A percentile compares a stretch with the other conserved stretches of the same genome.
phyloP scores from a whole-genome alignment of 2,329 filamentous ascomycete species.

The Fonsecaea monophora region DNA sequence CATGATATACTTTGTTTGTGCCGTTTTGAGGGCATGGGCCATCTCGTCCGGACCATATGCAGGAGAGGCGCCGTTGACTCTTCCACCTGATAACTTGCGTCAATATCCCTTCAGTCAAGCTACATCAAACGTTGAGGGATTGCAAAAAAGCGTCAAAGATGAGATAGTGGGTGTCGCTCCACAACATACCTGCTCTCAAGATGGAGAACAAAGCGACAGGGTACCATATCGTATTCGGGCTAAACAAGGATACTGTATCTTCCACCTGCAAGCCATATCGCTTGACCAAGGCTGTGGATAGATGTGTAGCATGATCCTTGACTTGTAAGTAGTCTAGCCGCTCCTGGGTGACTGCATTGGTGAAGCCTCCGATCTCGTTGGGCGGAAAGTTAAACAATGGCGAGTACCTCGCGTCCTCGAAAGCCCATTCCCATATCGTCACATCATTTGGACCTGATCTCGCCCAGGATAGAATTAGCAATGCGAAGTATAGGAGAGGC shows the following conservation, averaged over 20 bases:
- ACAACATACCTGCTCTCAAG: conserved; percentile 53
- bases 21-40: conserved; percentile 66
- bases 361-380: too few relatives aligned
- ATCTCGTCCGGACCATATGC: conserved; percentile 73
- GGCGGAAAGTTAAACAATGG: too few relatives aligned
- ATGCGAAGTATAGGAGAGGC: too few relatives aligned
- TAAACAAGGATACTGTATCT: conserved; percentile 67
- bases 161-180: neutral
- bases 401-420: too few relatives aligned
- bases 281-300: conserved; percentile 66
- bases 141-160: neutral
- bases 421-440: too few relatives aligned
- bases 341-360: conserved; percentile 65
- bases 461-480: too few relatives aligned
- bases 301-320: conserved; percentile 62
- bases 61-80: conserved; percentile 67
- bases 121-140: neutral
- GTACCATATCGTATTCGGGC: conserved; percentile 71
- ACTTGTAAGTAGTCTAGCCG: conserved; percentile 65
- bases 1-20: conserved; percentile 63
- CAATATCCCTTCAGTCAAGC: neutral
- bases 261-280: conserved; percentile 61
- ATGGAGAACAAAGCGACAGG: conserved; percentile 67
- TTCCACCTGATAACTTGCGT: conserved; percentile 46
- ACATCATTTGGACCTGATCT: too few relatives aligned